Evolutionary conservation across 1,139 yeast genomes (phyloP), one percentile per base, ranked within the genome.

Genomic region (Pichia sp.): DNA sequence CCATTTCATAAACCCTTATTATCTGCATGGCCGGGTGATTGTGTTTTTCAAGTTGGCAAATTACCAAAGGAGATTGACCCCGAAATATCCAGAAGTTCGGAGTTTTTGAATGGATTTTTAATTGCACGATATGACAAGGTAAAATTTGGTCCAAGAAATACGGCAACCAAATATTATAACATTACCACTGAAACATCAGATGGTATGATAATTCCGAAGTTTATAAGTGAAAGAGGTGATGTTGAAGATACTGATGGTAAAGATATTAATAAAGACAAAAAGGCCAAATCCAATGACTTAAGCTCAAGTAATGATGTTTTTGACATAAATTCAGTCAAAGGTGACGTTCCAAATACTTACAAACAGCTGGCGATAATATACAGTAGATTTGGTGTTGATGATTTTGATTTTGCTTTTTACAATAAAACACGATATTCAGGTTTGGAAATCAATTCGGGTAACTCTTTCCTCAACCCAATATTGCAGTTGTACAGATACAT

Each of bases 321-420:
- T 47, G 29, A 58, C 52, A 48, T 54, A 55, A 35, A 62, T 2
- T 48, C 57, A 4, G 27, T 47, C 7, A 59, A 64, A 27, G 63
- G 66, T 47, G 64, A 62, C 39, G 64, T 73, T 41, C 95, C 97
- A 0, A 81, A 81, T 46, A 84, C 90, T 35, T 92, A 84, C 63
- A 70, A 80, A 36, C 79, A 80, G 55, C 68, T 87, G 45, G 85
- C 84, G 49, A 85, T 92, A 49, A 77, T 84, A 40, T 90, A 90
- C 61, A 85, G 95, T 47, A 83, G 78, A 56, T 92, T 88, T 64
- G 98, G 98, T 26, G 90, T 94, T 31, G 88, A 84, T 54, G 97
- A 88, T 63, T 92, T 92, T 65, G 97, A 94, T 65, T 92, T 92
- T 59, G 81, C 77, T 45, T 83, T 80, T 55, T 92, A 85, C 67